Evolutionary conservation across 176 grass and related monocot species (phyloP), one percentile per base, ranked within the genome.

Genomic region (Elymus sibiricus): DNA sequence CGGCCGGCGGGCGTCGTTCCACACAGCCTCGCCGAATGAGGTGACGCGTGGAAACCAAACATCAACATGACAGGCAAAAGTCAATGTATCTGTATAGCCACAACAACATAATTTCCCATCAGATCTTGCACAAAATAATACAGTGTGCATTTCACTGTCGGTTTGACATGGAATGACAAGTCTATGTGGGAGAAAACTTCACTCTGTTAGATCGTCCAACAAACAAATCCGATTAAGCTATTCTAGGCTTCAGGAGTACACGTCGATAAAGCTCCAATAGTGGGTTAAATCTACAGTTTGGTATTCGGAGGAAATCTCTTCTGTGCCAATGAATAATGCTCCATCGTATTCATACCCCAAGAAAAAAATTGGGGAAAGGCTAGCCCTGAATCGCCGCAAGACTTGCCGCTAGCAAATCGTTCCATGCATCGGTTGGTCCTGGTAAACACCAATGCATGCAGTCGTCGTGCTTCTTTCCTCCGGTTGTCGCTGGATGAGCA

Each of bases 401-500:
- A 82, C 67, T 87, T 71, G 67, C 79, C 0, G 91, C 79, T 64
- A 95, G 74, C 78, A 95, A 55, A 85, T 98, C 93, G 6, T 98
- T 98, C 96, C 96, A 98, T 44, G 84, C 91, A 74, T 98, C 96
- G 1, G 92, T 83, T 71, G 91, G 86, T 43, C 96, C 96, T 19
- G 96, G 96, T 76, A 98, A 93, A 79, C 93, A 98, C 96, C 96
- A 98, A 89, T 98, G 96, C 96, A 98, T 98, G 86, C 96, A 98
- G 82, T 98, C 93, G 74, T 91, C 90, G 16, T 98, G 96, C 60
- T 92, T 95, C 56, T 95, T 98, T 7, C 96, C 90, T 1, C 96
- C 96, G 8, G 88, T 88, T 39, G 84, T 83, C 51, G 96, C 94
- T 64, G 96, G 97, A 94, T 98, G 97, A 58, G 97, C 97, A 78